phyloP scores from a whole-genome alignment of 495 filamentous ascomycete genomes.

The Penicillium bialowiezense region DNA sequence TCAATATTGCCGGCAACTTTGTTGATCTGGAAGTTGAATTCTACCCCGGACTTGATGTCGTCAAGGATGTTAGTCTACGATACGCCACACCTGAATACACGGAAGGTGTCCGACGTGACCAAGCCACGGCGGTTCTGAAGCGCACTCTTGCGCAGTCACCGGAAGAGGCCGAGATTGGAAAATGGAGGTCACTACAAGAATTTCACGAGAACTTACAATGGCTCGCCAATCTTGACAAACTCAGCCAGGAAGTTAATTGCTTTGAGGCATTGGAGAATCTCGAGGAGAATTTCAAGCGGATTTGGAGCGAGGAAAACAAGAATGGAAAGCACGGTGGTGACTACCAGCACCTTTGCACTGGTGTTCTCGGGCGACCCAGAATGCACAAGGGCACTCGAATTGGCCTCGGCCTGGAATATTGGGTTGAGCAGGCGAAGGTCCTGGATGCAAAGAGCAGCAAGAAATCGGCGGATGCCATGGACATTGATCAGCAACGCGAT shows the following conservation, averaged over 20 bases:
- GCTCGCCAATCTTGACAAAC: constrained; percentile 72
- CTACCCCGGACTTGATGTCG: constrained; percentile 39
- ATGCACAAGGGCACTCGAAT: constrained; percentile 72
- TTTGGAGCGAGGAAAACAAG: constrained; percentile 52
- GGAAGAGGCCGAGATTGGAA: constrained; percentile 35
- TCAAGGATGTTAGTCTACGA: constrained; percentile 44
- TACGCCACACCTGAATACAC: constrained; percentile 45
- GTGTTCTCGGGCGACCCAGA: constrained; percentile 67
- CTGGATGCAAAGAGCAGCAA: constrained; percentile 34
- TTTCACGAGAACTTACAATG: constrained; percentile 82
- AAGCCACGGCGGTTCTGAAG: constrained; percentile 51
- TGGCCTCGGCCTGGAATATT: constrained; percentile 82
- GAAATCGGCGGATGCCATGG: constrained; percentile 36
- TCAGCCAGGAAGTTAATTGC: constrained; percentile 81
- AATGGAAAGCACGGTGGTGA: constrained; percentile 39
- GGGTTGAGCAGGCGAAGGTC: constrained; percentile 63
- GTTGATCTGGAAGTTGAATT: constrained; percentile 54
- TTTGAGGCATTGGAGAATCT: constrained; percentile 86
- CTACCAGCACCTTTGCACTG: constrained; percentile 48
- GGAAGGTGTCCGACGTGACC: constrained; percentile 39
- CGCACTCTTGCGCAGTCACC: constrained; percentile 44
- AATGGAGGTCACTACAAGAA: constrained; percentile 58
- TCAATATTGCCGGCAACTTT: constrained; percentile 69
- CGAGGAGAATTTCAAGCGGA: constrained; percentile 63
- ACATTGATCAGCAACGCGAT: constrained; percentile 29